Evolutionary conservation across 1,139 yeast genomes (phyloP).

Genomic region (Lodderomyces metapsilosis): DNA sequence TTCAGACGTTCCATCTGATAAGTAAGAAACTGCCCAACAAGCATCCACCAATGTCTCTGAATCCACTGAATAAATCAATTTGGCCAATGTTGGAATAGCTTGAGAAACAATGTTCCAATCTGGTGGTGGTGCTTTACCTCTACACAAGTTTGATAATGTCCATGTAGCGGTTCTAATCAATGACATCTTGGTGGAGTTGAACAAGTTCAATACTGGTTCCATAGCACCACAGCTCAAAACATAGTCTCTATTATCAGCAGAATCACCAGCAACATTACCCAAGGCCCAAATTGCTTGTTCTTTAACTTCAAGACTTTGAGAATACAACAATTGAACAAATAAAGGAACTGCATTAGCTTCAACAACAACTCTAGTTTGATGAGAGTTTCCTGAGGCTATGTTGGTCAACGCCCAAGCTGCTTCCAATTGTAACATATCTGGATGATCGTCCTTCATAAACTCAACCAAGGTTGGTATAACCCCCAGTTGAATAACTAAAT

Average conservation of each 20-base stretch:
- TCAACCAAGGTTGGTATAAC: conserved; percentile 89
- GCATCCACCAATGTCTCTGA: conserved; percentile 95
- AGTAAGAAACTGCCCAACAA: conserved; percentile 97
- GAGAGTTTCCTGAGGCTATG: conserved; percentile 93
- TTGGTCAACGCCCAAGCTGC: conserved; percentile 99
- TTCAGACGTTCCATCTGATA: conserved; percentile 88
- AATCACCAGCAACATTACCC: conserved; percentile 98
- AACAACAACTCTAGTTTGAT: conserved; percentile 87
- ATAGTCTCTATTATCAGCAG: conserved; percentile 82
- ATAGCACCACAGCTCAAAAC: conserved; percentile 85
- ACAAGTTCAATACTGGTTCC: conserved; percentile 79
- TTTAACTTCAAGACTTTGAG: conserved; percentile 85
- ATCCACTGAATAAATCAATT: conserved; percentile 85
- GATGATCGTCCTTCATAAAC: conserved; percentile 75
- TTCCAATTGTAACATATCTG: conserved; percentile 89
- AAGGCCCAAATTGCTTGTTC: conserved; percentile 99
- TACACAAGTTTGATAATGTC: conserved; percentile 94
- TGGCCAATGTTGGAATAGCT: conserved; percentile 90
- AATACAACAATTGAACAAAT: conserved; percentile 77
- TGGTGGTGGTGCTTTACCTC: conserved; percentile 96
- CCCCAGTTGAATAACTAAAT: conserved; percentile 87
- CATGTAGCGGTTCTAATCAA: conserved; percentile 95
- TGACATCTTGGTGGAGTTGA: conserved; percentile 80
- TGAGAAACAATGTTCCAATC: conserved; percentile 85
- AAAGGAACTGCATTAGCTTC: conserved; percentile 92